Evolutionary conservation across 257 asterid genomes (phyloP).

Genomic region (Rauvolfia tetraphylla): DNA sequence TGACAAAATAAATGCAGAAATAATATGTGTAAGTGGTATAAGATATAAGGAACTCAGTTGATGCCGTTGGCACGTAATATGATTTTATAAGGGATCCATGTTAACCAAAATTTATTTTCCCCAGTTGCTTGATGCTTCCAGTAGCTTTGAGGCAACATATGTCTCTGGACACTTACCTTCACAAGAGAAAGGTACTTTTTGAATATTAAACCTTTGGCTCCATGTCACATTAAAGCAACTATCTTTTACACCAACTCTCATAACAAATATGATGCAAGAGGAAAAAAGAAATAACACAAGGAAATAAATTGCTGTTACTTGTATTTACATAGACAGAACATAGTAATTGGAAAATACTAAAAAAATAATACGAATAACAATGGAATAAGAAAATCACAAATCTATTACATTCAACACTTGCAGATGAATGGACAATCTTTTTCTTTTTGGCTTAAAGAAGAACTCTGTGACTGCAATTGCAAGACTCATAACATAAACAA

Average conservation of each 20-base stretch:
- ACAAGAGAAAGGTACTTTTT: too few relatives aligned
- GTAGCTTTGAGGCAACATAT: neutral
- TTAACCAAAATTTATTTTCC: neutral
- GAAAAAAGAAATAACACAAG: too few relatives aligned
- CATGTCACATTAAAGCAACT: too few relatives aligned
- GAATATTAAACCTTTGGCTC: too few relatives aligned
- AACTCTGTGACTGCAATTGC: neutral
- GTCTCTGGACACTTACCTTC: neutral
- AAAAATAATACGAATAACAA: neutral
- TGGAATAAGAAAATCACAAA: neutral
- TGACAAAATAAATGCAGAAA: conserved; percentile 21
- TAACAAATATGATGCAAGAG: neutral
- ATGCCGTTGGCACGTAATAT: neutral
- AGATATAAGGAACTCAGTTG: neutral
- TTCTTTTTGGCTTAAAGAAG: neutral
- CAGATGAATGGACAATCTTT: neutral
- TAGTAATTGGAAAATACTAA: neutral
- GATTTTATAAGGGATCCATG: neutral
- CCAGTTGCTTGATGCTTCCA: neutral
- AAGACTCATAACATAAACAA: too few relatives aligned
- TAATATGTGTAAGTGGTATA: neutral
- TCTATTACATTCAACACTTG: neutral
- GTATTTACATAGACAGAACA: neutral
- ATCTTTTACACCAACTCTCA: too few relatives aligned
- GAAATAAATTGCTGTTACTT: neutral